Base-by-base conservation (phyloP, 2,329 filamentous ascomycete species). In the Penicillium corylophilum region DNA sequence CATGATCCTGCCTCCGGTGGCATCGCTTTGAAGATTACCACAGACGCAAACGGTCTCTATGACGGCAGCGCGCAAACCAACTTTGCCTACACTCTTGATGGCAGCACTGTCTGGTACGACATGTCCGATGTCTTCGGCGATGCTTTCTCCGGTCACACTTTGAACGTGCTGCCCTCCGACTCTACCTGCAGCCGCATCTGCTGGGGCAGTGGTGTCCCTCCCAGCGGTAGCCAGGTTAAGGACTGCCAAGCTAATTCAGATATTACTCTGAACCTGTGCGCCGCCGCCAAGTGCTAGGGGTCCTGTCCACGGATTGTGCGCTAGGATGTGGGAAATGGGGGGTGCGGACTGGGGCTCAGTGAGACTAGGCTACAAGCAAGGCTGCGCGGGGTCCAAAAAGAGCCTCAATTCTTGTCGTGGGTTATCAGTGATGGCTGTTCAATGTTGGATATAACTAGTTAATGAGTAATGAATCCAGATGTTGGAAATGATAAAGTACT, bases 81-180 rank as follows among this genome's bases (percentile, higher is more conserved):
- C 55, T 75, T 69, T 55, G 71, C 74, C 35, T 76, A 76, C 59
- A 71, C 68, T 28, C 63, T 75, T 45, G 66, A 70, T 46, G 63
- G 66, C 36, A 62, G 58, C 42, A 60, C 64, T 38, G 60, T 74
- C 51, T 74, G 69, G 59, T 77, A 77, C 49, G 74, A 76, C 46
- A 59, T 77, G 50, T 72, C 68, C 5, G 69, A 73, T 61, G 73
- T 77, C 48, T 72, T 72, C 44, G 74, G 74, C 3, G 69, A 74
- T 50, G 64, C 74, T 9, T 77, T 77, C 59, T 61, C 61, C 1
- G 67, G 69, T 4, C 52, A 56, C 7, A 38, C 57, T 0, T 44
- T 72, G 10, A 48, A 47, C 1, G 59, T 72, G 8, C 51, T 57
- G 13, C 61, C 66, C 7, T 61, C 55, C 5, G 57, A 68, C 23